Conservation (phyloP, 2,329 filamentous ascomycete genomes). For the Aspergillus flavus region DNA sequence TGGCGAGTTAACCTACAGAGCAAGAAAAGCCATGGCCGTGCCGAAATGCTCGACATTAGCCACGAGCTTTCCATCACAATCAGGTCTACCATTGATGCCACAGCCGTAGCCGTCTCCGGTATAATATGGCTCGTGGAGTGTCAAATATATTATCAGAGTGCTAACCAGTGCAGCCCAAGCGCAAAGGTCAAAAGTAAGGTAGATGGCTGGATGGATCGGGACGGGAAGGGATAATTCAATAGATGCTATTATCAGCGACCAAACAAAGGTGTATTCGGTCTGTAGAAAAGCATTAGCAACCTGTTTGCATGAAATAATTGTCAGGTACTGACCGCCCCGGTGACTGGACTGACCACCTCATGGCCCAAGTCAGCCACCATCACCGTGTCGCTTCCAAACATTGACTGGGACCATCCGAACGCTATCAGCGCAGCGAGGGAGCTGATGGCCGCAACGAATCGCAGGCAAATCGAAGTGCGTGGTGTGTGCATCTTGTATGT, state of each 20-base stretch:
- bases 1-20: slow-evolving; percentile 3
- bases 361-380: slow-evolving; percentile 4
- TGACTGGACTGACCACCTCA: slow-evolving; percentile 8
- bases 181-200: slow-evolving; percentile 13
- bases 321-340: slow-evolving; percentile 8
- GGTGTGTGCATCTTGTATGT: not conserved
- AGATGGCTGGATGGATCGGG: slow-evolving; percentile 14
- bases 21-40: slow-evolving; percentile 13
- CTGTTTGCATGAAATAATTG: not conserved
- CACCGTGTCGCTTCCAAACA: slow-evolving; percentile 1
- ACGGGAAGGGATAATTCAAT: slow-evolving; percentile 6
- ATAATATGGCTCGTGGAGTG: slow-evolving; percentile 6
- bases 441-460: slow-evolving; percentile 3
- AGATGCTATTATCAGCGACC: slow-evolving; percentile 12
- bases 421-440: slow-evolving; percentile 9
- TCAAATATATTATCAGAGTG: slow-evolving; percentile 1
- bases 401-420: slow-evolving; percentile 11
- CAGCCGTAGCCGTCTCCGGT: slow-evolving; percentile 8
- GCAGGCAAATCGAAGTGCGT: slow-evolving; percentile 3
- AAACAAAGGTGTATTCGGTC: slow-evolving; percentile 12
- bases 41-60: slow-evolving; percentile 14
- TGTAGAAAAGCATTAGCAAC: not conserved
- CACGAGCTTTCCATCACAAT: slow-evolving; percentile 10
- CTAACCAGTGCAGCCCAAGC: slow-evolving; percentile 6
- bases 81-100: not conserved